Evolutionary conservation across 2,329 filamentous ascomycete genomes (phyloP), one percentile per base, ranked within the genome.

Genomic region (Lachnellula cervina): DNA sequence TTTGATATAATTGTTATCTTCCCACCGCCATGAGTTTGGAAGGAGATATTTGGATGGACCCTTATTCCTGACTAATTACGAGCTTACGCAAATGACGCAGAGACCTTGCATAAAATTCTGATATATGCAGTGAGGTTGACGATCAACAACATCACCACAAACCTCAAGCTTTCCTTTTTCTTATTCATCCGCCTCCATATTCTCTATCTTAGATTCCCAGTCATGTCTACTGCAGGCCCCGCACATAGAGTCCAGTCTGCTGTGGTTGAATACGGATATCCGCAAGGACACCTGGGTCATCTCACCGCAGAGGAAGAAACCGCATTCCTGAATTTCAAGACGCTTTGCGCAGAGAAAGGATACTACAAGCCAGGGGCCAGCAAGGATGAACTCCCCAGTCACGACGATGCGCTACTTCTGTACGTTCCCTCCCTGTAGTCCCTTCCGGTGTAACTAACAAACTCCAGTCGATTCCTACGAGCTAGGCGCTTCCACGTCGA

Each of bases 231-330:
- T 44, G 60, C 61, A 32, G 66, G 66, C 16, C 66, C 66, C 35
- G 66, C 65, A 13, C 66, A 68, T 57, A 60, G 68, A 62, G 68
- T 70, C 25, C 62, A 67, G 47, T 67, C 64, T 32, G 68, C 69
- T 4, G 64, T 66, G 34, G 64, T 66, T 28, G 75, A 76, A 44
- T 68, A 76, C 62, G 79, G 77, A 60, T 92, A 88, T 71, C 88
- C 88, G 2, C 75, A 81, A 49, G 91, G 90, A n/a, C 91, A 96
- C 70, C 76, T 93, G 46, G 87, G 90, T 49, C 87, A 93, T 72
- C 78, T 97, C 58, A 89, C 77, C 25, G 75, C 79, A 19, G 77
- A 81, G 50, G 88, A 97, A 74, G 79, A 84, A 62, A 73, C 78
- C 32, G 83, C 86, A 17, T 77, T 97, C 50, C 71, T 74, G 23